Base-by-base conservation (phyloP, 208 protist genomes). In the Blechomonas ayalai region DNA sequence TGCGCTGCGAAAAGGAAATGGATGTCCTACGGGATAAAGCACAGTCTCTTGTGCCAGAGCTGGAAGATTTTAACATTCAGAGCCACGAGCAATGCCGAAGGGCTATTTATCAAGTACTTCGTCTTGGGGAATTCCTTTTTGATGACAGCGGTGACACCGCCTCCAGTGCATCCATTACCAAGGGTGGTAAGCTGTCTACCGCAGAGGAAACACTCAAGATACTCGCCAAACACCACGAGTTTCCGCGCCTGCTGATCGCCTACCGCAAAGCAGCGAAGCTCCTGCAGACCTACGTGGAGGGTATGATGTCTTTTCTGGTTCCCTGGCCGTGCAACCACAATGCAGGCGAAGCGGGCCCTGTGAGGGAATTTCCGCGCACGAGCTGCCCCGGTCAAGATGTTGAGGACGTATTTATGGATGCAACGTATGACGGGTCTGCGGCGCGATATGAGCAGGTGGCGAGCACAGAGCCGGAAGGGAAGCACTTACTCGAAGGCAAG, bases 261-360 rank as follows among this genome's bases (percentile, higher is more conserved):
- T 92, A 92, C 52, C 68, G 89, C 45, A 84, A 82, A 54, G 59
- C 74, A 18, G 80, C 82, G 8, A 95, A 95, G 61, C 44, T 95
- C 20, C 65, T 89, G 48, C 77, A 89, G 39, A 95, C 84, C 13
- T 95, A 95, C 61, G 62, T 89, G 1, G 77, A 90, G 32, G 85
- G 85, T 15, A 76, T 95, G 60, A 82, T 90, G 78, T 28, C 69
- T 33, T 84, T 71, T 31, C 81, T 80, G 9, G 58, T 83, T 33
- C 62, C 67, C 24, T 66, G 46, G 27, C n/a, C 19, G n/a, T n/a
- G n/a, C 10, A 34, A 10, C 31, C 31, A 10, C 12, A 13, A 34
- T 34, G 12, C 31, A 34, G 13, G 31, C 31, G 31, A 34, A 34
- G 13, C 31, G 10, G 10, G 31, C 31, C 10, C 31, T 34, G 12